Conservation (phyloP, 2,329 filamentous ascomycete species). For the Fusarium goolgardi region DNA sequence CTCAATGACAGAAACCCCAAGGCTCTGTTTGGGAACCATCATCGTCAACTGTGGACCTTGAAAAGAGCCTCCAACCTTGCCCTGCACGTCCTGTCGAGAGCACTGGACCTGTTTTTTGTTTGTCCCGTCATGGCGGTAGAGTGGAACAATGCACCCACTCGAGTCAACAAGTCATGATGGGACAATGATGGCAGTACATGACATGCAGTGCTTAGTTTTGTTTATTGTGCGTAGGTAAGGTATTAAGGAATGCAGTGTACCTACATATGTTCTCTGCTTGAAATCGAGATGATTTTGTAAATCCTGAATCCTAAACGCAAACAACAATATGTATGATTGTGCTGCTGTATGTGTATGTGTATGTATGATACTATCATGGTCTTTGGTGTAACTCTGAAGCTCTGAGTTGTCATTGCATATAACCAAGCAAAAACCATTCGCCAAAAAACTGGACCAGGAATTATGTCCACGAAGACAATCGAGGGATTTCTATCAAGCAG, state of each 20-base stretch:
- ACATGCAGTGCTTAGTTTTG: conserved; percentile 23
- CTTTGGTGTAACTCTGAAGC: conserved; percentile 32
- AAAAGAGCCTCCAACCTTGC: conserved; percentile 13
- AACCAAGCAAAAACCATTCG: conserved; percentile 24
- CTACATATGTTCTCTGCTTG: background rate
- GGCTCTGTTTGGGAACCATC: conserved; percentile 13
- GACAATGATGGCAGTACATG: conserved; percentile 31
- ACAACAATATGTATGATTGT: background rate
- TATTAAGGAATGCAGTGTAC: conserved; percentile 6
- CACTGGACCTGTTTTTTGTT: conserved; percentile 3
- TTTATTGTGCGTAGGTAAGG: background rate
- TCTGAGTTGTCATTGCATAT: conserved; percentile 50
- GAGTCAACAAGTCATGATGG: conserved; percentile 29
- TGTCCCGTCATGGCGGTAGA: conserved; percentile 35
- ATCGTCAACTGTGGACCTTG: conserved; percentile 13
- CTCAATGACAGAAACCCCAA: background rate
- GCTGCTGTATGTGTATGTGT: background rate
- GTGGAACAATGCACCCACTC: conserved; percentile 28
- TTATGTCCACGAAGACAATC: conserved; percentile 35
- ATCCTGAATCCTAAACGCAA: conserved; percentile 1
- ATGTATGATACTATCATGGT: conserved; percentile 9
- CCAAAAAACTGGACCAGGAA: conserved; percentile 32
- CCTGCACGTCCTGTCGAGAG: conserved; percentile 6
- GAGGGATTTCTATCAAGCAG: conserved; percentile 1
- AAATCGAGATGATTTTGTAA: conserved; percentile 1